These are phyloP conservation scores for Neopestalotiopsis sp. DNA, from an alignment of 2,329 filamentous ascomycete genomes.

Conservation along the genomic window DNA sequence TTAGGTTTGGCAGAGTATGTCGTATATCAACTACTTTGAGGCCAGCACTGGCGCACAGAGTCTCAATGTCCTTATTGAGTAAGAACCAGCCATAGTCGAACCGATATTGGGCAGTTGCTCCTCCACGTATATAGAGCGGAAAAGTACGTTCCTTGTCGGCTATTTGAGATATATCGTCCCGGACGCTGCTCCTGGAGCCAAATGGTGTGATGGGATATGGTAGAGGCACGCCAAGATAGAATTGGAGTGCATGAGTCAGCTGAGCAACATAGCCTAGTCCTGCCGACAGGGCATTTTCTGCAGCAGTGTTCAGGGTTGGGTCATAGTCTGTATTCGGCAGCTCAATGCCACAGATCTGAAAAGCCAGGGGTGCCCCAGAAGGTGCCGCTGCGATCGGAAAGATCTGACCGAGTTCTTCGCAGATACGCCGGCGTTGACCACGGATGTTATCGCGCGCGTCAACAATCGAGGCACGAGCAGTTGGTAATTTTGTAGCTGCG, in stretches of 20 bases:
- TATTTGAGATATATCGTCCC: slow-evolving; percentile 63
- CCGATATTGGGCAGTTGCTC: slow-evolving; percentile 77
- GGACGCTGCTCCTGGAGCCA: slow-evolving; percentile 72
- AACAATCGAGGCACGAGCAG: slow-evolving; percentile 59
- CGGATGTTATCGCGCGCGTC: slow-evolving; percentile 69
- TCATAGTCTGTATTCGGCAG: slow-evolving; percentile 84
- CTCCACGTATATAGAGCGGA: slow-evolving; percentile 73
- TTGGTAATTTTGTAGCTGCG: slow-evolving; percentile 62
- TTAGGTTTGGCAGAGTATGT: slow-evolving; percentile 90
- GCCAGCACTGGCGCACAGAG: slow-evolving; percentile 66
- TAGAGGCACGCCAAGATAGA: slow-evolving; percentile 78
- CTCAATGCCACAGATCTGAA: slow-evolving; percentile 79
- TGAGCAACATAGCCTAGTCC: slow-evolving; percentile 82
- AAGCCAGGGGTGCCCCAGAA: slow-evolving; percentile 68
- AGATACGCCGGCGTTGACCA: slow-evolving; percentile 87
- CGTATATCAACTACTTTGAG: slow-evolving; percentile 86
- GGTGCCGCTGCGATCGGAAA: slow-evolving; percentile 77
- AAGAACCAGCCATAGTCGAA: slow-evolving; percentile 97
- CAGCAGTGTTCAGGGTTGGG: slow-evolving; percentile 45
- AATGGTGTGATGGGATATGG: slow-evolving; percentile 79
- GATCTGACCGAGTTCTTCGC: slow-evolving; percentile 78
- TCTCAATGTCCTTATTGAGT: slow-evolving; percentile 94
- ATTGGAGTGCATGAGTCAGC: slow-evolving; percentile 75
- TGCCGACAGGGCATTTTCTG: slow-evolving; percentile 77
- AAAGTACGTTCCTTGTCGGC: slow-evolving; percentile 66